Evolutionary conservation across 1,139 yeast species (phyloP), one percentile per base, ranked within the genome.

Genomic region (Candida sanyaensis): DNA sequence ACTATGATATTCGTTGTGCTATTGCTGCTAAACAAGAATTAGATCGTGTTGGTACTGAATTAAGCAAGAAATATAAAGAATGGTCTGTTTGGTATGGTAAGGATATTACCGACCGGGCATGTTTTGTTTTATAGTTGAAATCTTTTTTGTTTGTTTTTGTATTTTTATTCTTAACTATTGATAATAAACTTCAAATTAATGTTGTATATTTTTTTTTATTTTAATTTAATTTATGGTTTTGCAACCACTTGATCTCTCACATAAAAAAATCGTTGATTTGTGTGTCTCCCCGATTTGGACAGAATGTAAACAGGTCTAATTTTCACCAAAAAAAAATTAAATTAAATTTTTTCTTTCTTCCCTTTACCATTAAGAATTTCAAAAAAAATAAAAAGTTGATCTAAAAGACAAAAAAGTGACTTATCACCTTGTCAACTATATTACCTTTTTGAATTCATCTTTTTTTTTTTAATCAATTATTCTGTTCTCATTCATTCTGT

Each of bases 11-110:
- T 6, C 62, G 78, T 42, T 70, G 84, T 13, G 90, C 96, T 0
- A 80, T 88, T 28, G 60, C 64, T n/a, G 90, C 88, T 3, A 85
- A 84, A 63, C 67, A 66, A 37, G 77, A 76, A 24, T 63, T 71
- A 48, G 71, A 68, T 41, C 55, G 58, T 6, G 52, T 50, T 5
- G 71, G 71, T 1, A 68, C 80, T 2, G 54, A 52, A n/a, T 56
- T 85, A 53, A 58, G 69, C 46, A 55, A 55, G n/a, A 80, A 75
- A 54, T 88, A 83, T 57, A 63, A 63, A 7, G 78, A 69, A 6
- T 88, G 96, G 95, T 64, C 71, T 9, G 66, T 86, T 3, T 77
- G 83, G 78, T 88, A 81, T 58, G 90, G 88, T 0, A 77, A 75
- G 45, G 96, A 88, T 61, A 79, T 81, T 1, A 74, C 89, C 6